Evolutionary conservation across 768 basidiomycete genomes (phyloP).

Genomic region (Fomitopsis pulvina): DNA sequence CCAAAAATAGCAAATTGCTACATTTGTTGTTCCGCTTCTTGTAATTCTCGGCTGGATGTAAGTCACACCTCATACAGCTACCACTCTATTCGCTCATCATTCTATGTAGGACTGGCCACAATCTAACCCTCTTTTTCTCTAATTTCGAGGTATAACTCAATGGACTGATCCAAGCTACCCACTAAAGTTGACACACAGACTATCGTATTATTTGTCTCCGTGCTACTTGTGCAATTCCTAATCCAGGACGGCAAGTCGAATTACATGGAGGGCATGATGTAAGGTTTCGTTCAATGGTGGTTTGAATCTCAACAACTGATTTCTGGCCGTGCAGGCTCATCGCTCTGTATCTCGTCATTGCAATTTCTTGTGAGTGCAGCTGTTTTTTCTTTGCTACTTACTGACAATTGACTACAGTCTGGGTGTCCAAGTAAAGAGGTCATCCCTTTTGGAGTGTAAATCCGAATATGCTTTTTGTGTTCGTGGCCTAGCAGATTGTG

Average conservation of each 20-base stretch:
- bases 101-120: constrained; percentile 48
- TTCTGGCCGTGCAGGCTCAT: constrained; percentile 21
- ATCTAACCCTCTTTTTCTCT: constrained; percentile 76
- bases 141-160: constrained; percentile 83
- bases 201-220: constrained; percentile 78
- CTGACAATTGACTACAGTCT: constrained; percentile 22
- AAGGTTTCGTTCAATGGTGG: constrained; percentile 9
- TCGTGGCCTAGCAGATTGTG: too few relatives aligned
- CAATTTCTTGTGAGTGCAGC: constrained; percentile 56
- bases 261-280: constrained; percentile 89
- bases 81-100: not conserved
- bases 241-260: constrained; percentile 70
- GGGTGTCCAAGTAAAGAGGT: constrained; percentile 31
- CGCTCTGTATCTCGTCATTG: constrained; percentile 72
- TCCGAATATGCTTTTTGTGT: too few relatives aligned
- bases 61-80: constrained; percentile 25
- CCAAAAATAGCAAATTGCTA: constrained; percentile 69
- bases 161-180: not conserved
- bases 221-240: constrained; percentile 81
- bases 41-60: constrained; percentile 87
- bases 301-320: not conserved
- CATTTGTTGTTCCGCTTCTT: constrained; percentile 81
- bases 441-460: too few relatives aligned
- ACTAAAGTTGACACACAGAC: constrained; percentile 40
- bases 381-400: not conserved